Conservation (phyloP, 208 protist species). For the Leishmania amazonensis region DNA sequence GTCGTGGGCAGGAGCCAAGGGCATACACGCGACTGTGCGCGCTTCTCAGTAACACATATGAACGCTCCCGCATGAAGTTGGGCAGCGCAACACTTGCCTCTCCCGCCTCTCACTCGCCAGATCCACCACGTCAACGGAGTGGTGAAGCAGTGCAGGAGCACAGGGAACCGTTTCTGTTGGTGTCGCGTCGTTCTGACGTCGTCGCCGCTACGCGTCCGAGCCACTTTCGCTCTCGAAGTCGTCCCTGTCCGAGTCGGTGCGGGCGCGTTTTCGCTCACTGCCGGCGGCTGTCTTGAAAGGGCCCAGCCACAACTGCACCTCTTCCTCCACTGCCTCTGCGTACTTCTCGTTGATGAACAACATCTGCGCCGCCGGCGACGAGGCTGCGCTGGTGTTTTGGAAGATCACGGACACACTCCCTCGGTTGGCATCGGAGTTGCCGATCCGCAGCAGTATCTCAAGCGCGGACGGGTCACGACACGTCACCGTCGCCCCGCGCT, state of each 20-base stretch:
- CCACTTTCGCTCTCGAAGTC: conserved; percentile 17
- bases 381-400: conserved; percentile 10
- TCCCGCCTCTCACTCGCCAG: neutral
- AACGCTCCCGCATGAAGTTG: neutral
- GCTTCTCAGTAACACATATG: neutral
- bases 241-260: conserved; percentile 18
- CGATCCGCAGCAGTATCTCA: conserved; percentile 37
- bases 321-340: conserved; percentile 14
- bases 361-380: conserved; percentile 6
- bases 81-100: neutral
- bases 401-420: conserved; percentile 30
- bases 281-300: conserved; percentile 20
- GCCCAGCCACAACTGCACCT: conserved; percentile 35
- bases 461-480: conserved; percentile 38
- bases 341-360: conserved; percentile 29
- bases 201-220: neutral
- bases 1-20: neutral
- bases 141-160: neutral
- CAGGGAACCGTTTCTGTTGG: neutral
- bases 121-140: neutral
- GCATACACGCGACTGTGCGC: neutral
- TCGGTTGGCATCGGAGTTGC: conserved; percentile 22
- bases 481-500: conserved; percentile 33
- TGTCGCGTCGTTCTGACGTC: neutral
- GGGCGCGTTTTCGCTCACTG: conserved; percentile 18